These are phyloP conservation scores for Entophlyctis luteolus DNA, from an alignment of 192 early-diverging fungal genomes.

Conservation along the genomic window DNA sequence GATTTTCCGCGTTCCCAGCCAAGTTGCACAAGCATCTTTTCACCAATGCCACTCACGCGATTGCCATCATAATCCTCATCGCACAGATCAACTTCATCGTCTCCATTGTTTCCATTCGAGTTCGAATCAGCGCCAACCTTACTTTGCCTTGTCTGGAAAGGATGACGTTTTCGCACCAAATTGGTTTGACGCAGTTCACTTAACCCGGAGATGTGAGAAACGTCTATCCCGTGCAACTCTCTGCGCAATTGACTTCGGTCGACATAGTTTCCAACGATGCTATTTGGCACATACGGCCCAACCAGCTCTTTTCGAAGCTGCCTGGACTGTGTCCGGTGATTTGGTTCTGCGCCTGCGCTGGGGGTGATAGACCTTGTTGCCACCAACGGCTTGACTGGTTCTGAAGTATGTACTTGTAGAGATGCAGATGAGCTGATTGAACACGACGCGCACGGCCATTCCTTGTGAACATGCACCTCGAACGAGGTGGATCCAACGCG, in stretches of 20 bases:
- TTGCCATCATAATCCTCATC: too few species aligned
- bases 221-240: neutral
- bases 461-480: constrained; percentile 1
- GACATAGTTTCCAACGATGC: neutral
- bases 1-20: neutral
- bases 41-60: neutral
- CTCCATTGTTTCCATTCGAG: neutral
- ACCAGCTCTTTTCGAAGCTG: neutral
- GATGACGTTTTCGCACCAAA: neutral
- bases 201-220: neutral
- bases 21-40: neutral
- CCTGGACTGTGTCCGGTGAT: neutral
- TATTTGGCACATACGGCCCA: neutral
- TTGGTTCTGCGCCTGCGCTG: neutral
- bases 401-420: neutral
- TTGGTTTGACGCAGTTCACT: neutral
- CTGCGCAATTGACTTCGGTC: neutral
- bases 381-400: neutral
- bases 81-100: too few species aligned
- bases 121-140: neutral
- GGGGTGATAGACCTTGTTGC: neutral
- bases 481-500: neutral
- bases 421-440: neutral
- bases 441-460: constrained; percentile 4
- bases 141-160: neutral